Conservation (phyloP, 495 filamentous ascomycete species). For the Podospora fimiseda region DNA sequence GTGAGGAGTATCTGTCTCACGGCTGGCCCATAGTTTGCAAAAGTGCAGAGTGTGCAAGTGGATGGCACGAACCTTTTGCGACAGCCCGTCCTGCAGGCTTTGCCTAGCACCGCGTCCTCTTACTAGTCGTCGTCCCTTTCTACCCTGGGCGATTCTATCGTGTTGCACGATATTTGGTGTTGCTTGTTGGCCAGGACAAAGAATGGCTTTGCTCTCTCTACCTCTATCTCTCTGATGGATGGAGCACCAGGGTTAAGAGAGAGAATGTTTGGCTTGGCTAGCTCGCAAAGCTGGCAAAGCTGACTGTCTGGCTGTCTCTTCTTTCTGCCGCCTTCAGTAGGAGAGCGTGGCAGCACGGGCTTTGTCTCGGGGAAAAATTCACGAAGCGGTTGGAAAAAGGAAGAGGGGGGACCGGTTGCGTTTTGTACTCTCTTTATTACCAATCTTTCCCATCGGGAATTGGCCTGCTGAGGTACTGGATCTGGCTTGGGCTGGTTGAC, state of each 20-base stretch:
- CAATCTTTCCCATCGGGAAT: background rate
- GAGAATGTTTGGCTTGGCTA: background rate
- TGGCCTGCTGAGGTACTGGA: slow-evolving; percentile 8
- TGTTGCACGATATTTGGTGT: slow-evolving; percentile 5
- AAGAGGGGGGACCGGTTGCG: slow-evolving; percentile 12
- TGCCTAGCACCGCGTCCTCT: background rate
- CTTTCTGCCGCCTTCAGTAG: slow-evolving; percentile 20
- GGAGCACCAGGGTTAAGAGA: slow-evolving; percentile 6
- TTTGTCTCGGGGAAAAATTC: slow-evolving; percentile 25
- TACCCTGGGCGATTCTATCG: background rate
- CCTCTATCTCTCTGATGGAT: background rate
- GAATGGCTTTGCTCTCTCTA: too few relatives aligned
- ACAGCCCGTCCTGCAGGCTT: slow-evolving; percentile 6
- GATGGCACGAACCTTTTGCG: slow-evolving; percentile 17
- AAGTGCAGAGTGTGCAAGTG: slow-evolving; percentile 9
- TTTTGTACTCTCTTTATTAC: slow-evolving; percentile 31
- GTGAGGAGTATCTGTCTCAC: slow-evolving; percentile 12
- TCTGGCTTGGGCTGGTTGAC: slow-evolving; percentile 11
- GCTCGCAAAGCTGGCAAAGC: slow-evolving; percentile 2
- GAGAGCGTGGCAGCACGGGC: slow-evolving; percentile 18
- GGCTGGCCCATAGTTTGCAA: slow-evolving; percentile 5
- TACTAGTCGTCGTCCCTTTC: slow-evolving; percentile 1
- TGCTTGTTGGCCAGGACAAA: too few relatives aligned
- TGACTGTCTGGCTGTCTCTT: slow-evolving; percentile 10
- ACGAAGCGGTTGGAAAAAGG: slow-evolving; percentile 17